These are phyloP conservation scores for Myxozyma lipomycoides DNA, from an alignment of 805 yeast species.

Conservation along the genomic window DNA sequence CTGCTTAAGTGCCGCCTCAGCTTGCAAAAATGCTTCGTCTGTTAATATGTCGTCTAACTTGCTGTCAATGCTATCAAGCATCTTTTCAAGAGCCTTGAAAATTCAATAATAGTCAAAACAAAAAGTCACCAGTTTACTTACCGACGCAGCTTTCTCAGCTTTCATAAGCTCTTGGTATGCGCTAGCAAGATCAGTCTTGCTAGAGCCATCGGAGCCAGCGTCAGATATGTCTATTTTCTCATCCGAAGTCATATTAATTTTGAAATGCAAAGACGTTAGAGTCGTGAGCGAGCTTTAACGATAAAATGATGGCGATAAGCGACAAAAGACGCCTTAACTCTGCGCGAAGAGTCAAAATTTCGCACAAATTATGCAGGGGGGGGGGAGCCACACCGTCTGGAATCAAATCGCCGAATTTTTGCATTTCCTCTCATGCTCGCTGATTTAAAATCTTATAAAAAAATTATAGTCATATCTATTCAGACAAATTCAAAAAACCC, in stretches of 20 bases:
- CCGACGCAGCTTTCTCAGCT: slow-evolving; percentile 27
- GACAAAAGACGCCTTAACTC: no score
- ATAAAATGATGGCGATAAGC: no score
- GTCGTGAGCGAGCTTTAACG: no score
- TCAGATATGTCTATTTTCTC: neutral
- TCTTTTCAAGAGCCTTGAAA: slow-evolving; percentile 18
- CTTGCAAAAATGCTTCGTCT: slow-evolving; percentile 23
- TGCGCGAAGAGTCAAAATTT: neutral
- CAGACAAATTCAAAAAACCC: no score
- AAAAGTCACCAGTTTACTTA: slow-evolving; percentile 2
- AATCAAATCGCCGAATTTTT: no score
- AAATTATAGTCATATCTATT: no score
- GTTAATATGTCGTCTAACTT: slow-evolving; percentile 23
- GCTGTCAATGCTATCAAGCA: slow-evolving; percentile 25
- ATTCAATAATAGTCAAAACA: neutral
- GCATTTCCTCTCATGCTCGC: no score
- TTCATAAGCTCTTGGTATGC: slow-evolving; percentile 26
- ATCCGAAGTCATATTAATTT: neutral
- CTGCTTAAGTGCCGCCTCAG: slow-evolving; percentile 20
- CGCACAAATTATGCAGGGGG: neutral
- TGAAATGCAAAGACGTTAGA: neutral
- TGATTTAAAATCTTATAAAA: no score
- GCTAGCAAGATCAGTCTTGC: slow-evolving; percentile 16
- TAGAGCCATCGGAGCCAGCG: neutral
- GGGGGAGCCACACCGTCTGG: no score